Conservation (phyloP, 2,329 filamentous ascomycete genomes). For the Corynespora cassiicola region DNA sequence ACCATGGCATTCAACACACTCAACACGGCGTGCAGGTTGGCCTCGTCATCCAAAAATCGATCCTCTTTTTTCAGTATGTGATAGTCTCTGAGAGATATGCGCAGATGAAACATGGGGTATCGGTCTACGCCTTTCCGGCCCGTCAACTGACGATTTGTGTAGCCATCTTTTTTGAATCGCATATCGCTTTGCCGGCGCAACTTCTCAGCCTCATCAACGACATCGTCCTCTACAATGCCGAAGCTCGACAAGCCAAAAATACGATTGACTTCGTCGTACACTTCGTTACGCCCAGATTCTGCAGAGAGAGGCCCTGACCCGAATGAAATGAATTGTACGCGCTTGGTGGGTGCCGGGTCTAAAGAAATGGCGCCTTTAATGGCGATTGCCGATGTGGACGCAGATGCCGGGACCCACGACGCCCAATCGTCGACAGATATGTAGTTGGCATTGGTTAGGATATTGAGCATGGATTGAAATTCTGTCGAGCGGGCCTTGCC, state of each 20-base stretch:
- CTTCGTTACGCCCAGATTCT: constrained; percentile 63
- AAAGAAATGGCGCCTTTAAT: constrained; percentile 76
- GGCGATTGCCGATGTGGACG: constrained; percentile 65
- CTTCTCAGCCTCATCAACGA: constrained; percentile 45
- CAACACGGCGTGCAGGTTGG: constrained; percentile 60
- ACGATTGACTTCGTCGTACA: constrained; percentile 81
- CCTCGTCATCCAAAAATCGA: constrained; percentile 27
- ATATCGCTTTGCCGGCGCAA: constrained; percentile 45
- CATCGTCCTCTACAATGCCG: constrained; percentile 62
- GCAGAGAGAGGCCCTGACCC: constrained; percentile 71
- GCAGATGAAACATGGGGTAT: constrained; percentile 91
- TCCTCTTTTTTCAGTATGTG: constrained; percentile 22
- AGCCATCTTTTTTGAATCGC: constrained; percentile 55
- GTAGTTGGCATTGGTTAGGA: constrained; percentile 72
- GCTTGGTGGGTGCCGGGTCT: constrained; percentile 72
- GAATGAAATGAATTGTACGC: constrained; percentile 81
- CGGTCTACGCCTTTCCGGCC: constrained; percentile 73
- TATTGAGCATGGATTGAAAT: constrained; percentile 27
- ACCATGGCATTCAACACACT: constrained; percentile 73
- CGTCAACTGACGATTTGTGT: constrained; percentile 60
- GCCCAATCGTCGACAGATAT: constrained; percentile 59
- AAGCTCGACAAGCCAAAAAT: constrained; percentile 81
- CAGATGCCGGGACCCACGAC: constrained; percentile 75
- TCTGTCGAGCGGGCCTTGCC: constrained; percentile 20
- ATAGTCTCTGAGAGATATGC: constrained; percentile 57